Evolutionary conservation across 805 yeast species (phyloP).

Genomic region (Pichia occidentalis): DNA sequence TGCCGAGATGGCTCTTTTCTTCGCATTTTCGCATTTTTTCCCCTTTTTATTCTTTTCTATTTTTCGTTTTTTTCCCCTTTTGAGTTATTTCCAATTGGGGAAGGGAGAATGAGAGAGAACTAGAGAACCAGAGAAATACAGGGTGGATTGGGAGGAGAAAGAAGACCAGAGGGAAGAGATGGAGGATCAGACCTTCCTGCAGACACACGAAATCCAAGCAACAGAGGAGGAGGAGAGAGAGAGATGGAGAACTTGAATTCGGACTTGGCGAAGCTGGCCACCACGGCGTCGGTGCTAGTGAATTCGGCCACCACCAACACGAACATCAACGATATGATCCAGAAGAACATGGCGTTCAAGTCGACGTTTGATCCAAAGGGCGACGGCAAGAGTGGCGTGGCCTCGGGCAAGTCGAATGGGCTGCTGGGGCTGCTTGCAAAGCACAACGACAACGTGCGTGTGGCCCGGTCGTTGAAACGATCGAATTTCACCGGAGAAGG

Average conservation of each 20-base stretch:
- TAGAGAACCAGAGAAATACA: no score
- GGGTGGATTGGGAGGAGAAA: no score
- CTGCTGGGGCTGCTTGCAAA: constrained; percentile 10
- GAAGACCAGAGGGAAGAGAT: no score
- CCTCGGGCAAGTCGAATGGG: constrained; percentile 9
- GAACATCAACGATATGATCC: constrained; percentile 10
- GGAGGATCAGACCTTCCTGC: no score
- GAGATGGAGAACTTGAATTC: constrained; percentile 13
- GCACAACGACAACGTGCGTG: constrained; percentile 8
- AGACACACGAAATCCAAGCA: no score
- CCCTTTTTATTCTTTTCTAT: no score
- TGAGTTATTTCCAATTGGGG: no score
- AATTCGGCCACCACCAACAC: constrained; percentile 21
- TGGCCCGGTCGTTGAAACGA: constrained; percentile 4
- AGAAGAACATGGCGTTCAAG: constrained; percentile 5
- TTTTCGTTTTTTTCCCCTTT: no score
- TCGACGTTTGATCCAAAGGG: constrained; percentile 9
- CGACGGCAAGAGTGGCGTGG: constrained; percentile 13
- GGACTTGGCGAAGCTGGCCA: constrained; percentile 41
- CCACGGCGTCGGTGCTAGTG: constrained; percentile 50
- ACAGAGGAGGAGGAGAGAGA: no score
- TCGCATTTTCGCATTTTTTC: no score
- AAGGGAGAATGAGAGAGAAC: no score
- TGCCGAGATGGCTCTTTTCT: no score
- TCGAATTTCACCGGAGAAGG: constrained; percentile 8